Base-by-base conservation (phyloP, 495 filamentous ascomycete species). In the Trichoderma erinaceum region DNA sequence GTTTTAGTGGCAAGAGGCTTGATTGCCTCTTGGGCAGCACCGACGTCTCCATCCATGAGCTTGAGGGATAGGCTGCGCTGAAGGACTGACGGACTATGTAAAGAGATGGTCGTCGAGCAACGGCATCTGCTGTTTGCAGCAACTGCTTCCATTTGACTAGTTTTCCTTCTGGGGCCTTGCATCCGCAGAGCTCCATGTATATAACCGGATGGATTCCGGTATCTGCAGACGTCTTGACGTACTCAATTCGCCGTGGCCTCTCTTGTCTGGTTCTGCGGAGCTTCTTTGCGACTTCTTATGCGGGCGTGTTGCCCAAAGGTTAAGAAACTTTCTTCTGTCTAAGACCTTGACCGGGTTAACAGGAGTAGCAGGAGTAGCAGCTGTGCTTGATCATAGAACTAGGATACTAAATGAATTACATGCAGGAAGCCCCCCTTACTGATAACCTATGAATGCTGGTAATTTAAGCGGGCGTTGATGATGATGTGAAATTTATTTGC, bases 141-240 rank as follows among this genome's bases (percentile, higher is more conserved):
- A 66, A 18, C 43, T 23, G 11, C 65, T 66, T 66, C 65, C 65
- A 66, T 61, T 10, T 61, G 4, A 4, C 50, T 13, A 44, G 65
- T 41, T 44, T 41, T 16, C 38, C 65, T n/a, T 65, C 38, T 0
- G 32, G 41, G n/a, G 48, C 70, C 2, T 78, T 70, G 67, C 85
- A 87, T 1, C 84, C 82, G 48, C 87, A 86, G 2, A 93, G 82
- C 69, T 85, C 69, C 41, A 97, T 82, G 69, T 98, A 72, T 85
- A 99, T 89, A 38, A 87, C 81, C 0, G 95, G 95, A 72, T 99
- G 95, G 23, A 99, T 79, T 2, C 92, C 92, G 27, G 92, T 91
- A 56, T 90, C 84, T 7, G 88, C 80, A 71, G 95, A 97, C 73
- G 86, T 68, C n/a, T 67, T 71, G 69, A 91, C 80, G 0, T 87